Percentiles rank a stretch among this genome's conserved stretches.
phyloP scores from a whole-genome alignment of 106 monocot genomes.

The Dioscorea alata region DNA sequence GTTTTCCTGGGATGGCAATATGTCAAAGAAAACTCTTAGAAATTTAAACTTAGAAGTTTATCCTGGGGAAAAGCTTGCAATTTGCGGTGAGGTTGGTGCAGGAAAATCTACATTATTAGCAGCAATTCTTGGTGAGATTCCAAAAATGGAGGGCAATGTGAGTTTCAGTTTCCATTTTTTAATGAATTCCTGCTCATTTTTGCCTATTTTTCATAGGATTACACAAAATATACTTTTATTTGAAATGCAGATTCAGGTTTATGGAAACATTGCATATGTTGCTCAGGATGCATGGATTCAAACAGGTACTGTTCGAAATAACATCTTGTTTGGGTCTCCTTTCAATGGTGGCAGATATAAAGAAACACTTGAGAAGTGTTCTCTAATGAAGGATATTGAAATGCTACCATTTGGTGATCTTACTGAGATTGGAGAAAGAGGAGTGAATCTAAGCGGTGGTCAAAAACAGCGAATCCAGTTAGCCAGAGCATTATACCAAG shows the following conservation, averaged over 20 bases:
- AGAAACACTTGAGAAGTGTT: constrained; percentile 74
- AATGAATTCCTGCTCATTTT: too few relatives aligned
- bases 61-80: constrained; percentile 72
- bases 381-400: constrained; percentile 88
- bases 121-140: constrained; percentile 84
- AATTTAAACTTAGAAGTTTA: constrained; percentile 46
- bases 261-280: constrained; percentile 84
- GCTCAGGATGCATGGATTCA: constrained; percentile 96
- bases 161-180: background rate
- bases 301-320: constrained; percentile 73
- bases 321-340: constrained; percentile 74
- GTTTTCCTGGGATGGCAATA: constrained; percentile 71
- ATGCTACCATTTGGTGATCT: constrained; percentile 78
- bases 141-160: constrained; percentile 57
- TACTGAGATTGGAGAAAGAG: constrained; percentile 97
- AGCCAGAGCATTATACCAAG: constrained; percentile 85
- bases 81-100: constrained; percentile 92
- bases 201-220: background rate
- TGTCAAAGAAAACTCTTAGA: constrained; percentile 32
- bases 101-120: constrained; percentile 87
- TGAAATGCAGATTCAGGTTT: constrained; percentile 58
- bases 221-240: background rate
- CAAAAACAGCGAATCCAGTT: constrained; percentile 97
- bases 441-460: constrained; percentile 95
- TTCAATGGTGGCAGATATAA: constrained; percentile 66